A percentile compares a stretch with the other conserved stretches of the same genome.
Conservation (phyloP, 208 protist species). For the Trypanosoma platydactyli region DNA sequence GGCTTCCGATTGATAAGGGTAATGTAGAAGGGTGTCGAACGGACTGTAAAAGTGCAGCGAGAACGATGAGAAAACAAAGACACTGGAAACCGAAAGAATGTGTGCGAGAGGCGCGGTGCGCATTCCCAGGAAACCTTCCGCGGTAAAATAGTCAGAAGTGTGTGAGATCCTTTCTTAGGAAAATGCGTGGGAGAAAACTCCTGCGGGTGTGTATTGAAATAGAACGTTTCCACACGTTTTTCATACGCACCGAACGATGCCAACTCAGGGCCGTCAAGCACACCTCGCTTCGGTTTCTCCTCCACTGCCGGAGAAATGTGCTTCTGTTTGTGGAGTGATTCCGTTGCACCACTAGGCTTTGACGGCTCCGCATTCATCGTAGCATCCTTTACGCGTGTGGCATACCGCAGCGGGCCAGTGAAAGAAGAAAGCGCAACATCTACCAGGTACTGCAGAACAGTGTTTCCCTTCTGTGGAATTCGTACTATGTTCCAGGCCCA, state of each 20-base stretch:
- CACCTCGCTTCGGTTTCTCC: constrained; percentile 10
- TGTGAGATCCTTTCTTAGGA: constrained; percentile 29
- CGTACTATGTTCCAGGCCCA: constrained; percentile 81
- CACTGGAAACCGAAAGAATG: constrained; percentile 60
- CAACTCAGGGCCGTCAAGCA: constrained; percentile 22
- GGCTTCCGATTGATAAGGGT: constrained; percentile 51
- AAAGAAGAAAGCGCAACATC: constrained; percentile 53
- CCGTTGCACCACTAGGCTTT: constrained; percentile 1
- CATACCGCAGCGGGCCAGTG: constrained; percentile 32
- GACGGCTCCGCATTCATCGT: neutral
- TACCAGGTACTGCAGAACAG: constrained; percentile 51
- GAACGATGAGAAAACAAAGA: constrained; percentile 48
- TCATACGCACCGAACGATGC: neutral
- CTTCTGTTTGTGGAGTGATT: constrained; percentile 10
- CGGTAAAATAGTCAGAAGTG: constrained; percentile 45
- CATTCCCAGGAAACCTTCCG: constrained; percentile 49
- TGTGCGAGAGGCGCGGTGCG: constrained; percentile 58
- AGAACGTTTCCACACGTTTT: constrained; percentile 55
- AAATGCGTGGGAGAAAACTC: constrained; percentile 71
- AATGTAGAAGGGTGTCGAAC: constrained; percentile 72
- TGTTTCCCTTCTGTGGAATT: constrained; percentile 26
- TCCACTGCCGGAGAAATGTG: neutral
- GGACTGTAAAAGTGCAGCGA: constrained; percentile 40
- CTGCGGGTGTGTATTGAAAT: constrained; percentile 66
- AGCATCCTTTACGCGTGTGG: constrained; percentile 7